Conservation (phyloP, 345 rosid genomes). For the Populus deltoides region DNA sequence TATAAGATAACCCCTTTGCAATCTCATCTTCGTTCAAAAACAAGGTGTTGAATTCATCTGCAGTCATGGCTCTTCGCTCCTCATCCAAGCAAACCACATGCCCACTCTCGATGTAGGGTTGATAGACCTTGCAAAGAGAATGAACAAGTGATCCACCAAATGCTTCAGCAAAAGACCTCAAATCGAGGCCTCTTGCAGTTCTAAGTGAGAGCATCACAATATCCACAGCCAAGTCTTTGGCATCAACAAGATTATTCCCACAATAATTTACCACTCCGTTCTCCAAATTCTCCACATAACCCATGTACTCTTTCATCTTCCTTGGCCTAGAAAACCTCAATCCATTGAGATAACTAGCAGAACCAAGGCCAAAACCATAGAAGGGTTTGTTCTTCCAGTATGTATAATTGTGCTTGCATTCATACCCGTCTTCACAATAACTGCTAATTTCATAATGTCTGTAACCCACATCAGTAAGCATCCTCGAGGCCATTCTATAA, state of each 20-base stretch:
- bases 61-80: slow-evolving; percentile 41
- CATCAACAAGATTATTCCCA: slow-evolving; percentile 38
- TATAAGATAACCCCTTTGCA: slow-evolving; percentile 43
- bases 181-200: slow-evolving; percentile 74
- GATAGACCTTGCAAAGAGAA: slow-evolving; percentile 56
- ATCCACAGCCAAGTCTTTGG: slow-evolving; percentile 72
- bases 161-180: slow-evolving; percentile 50
- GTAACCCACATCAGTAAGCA: slow-evolving; percentile 65
- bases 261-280: slow-evolving; percentile 32
- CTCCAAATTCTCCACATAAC: slow-evolving; percentile 65
- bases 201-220: slow-evolving; percentile 83
- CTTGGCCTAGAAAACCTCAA: slow-evolving; percentile 87
- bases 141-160: slow-evolving; percentile 56
- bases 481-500: slow-evolving; percentile 62
- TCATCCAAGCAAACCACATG: slow-evolving; percentile 68
- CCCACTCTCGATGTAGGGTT: slow-evolving; percentile 65
- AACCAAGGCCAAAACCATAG: slow-evolving; percentile 86
- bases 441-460: slow-evolving; percentile 87
- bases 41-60: slow-evolving; percentile 38
- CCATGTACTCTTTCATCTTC: slow-evolving; percentile 62
- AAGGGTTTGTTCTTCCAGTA: slow-evolving; percentile 89
- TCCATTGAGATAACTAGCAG: slow-evolving; percentile 83
- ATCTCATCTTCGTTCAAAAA: slow-evolving; percentile 32
- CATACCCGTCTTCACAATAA: slow-evolving; percentile 55
- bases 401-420: slow-evolving; percentile 76